Evolutionary conservation across 805 yeast species (phyloP).

Genomic region (Suhomyces canberraensis): DNA sequence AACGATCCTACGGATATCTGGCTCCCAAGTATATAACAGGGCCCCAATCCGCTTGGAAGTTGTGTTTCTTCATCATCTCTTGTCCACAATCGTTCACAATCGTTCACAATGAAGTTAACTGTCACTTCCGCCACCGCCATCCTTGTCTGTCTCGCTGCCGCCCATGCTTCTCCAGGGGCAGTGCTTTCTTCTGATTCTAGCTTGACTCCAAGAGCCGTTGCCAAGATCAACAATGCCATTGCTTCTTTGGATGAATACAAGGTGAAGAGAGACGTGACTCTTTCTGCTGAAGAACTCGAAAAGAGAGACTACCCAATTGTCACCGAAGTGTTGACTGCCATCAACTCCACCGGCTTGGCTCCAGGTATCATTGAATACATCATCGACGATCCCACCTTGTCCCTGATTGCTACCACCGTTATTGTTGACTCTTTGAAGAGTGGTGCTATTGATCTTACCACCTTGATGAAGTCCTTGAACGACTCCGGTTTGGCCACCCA

Average conservation of each 20-base stretch:
- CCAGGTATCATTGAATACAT: constrained; percentile 33
- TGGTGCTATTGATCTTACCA: constrained; percentile 30
- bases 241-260: constrained; percentile 23
- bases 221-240: constrained; percentile 24
- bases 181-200: constrained; percentile 9
- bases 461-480: constrained; percentile 38
- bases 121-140: constrained; percentile 9
- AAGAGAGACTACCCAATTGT: constrained; percentile 40
- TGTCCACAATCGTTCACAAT: constrained; percentile 1
- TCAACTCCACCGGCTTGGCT: constrained; percentile 35
- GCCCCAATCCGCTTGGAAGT: not conserved
- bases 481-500: constrained; percentile 41
- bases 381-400: constrained; percentile 30
- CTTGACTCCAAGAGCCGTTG: constrained; percentile 19
- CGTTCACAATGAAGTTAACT: constrained; percentile 12
- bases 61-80: not conserved
- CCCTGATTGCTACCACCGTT: constrained; percentile 26
- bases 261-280: constrained; percentile 26
- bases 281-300: constrained; percentile 21
- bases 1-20: no score
- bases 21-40: no score
- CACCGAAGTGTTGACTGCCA: constrained; percentile 37
- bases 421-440: constrained; percentile 28
- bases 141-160: constrained; percentile 9
- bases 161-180: constrained; percentile 24